Evolutionary conservation across 2,329 filamentous ascomycete species (phyloP).

Genomic region (Beauveria scarabaeidicola): DNA sequence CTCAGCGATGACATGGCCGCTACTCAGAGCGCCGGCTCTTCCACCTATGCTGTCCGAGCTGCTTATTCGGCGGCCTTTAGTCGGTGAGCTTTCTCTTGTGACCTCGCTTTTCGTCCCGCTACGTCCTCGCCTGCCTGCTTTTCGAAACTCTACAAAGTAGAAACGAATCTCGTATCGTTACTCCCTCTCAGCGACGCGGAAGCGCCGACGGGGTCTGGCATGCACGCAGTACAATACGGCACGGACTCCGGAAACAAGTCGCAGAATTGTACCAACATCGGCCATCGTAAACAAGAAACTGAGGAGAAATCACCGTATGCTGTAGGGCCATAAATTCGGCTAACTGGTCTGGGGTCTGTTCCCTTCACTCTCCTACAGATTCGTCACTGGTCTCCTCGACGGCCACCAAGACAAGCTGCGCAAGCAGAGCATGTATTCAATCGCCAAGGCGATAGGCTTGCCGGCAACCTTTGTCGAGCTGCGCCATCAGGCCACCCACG

Average conservation of each 20-base stretch:
- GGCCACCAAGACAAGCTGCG: constrained; percentile 58
- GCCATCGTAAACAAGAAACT: neutral
- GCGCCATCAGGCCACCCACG: constrained; percentile 83
- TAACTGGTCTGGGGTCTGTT: neutral
- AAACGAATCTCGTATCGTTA: neutral
- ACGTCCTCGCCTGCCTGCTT: constrained; percentile 2
- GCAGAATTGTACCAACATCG: neutral
- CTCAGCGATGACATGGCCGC: constrained; percentile 48
- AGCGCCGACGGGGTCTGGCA: neutral
- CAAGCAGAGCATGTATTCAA: constrained; percentile 65
- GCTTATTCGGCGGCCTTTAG: constrained; percentile 69
- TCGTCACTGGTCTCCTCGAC: constrained; percentile 74
- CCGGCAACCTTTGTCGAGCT: constrained; percentile 80
- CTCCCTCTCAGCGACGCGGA: neutral
- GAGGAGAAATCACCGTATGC: neutral
- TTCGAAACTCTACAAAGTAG: neutral
- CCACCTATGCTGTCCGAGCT: constrained; percentile 54
- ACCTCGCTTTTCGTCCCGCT: neutral
- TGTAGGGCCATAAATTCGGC: constrained; percentile 1
- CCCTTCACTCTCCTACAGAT: constrained; percentile 36
- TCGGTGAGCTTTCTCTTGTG: constrained; percentile 41
- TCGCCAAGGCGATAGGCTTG: constrained; percentile 59
- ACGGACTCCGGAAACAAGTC: neutral
- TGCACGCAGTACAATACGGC: neutral
- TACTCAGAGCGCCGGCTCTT: constrained; percentile 29